Base-by-base conservation (phyloP, 2,329 filamentous ascomycete genomes). In the Arachnomyces sp. region DNA sequence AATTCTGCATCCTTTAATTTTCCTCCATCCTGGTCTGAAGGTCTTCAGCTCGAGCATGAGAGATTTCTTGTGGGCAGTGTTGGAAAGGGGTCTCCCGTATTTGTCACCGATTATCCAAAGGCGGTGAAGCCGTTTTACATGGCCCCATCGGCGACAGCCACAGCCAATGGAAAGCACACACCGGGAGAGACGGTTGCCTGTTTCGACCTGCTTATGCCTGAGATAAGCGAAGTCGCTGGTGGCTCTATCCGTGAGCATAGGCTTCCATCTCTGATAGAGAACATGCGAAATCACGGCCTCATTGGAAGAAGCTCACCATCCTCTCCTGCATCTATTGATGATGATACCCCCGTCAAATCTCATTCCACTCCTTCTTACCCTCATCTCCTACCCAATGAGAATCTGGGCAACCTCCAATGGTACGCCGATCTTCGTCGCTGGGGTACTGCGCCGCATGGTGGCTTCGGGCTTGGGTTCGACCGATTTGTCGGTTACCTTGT, bases 81-180 rank as follows among this genome's bases (percentile, higher is more conserved):
- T 33, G 80, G 80, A 49, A 67, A 75, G 35, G 72, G 73, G 13
- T 65, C 67, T 2, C 92, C 92, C 6, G 73, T 96, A 33, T 96
- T 96, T 59, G 80, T 98, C 48, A 96, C 89, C 11, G 75, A 95
- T 60, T 98, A 95, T 58, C 92, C 92, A n/a, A 78, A 78, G 49
- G 70, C 73, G 35, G 80, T 92, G 60, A 98, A 98, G 66, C 86
- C 90, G 8, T 98, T 96, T 65, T 98, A 89, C 63, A 89, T 88
- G 84, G 63, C 77, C 2, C 77, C 78, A 12, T 77, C 75, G 2
- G 42, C 52, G 14, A 32, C 36, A 13, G 30, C 53, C 14, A 34
- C 38, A 11, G 29, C 41, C 5, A 39, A 44, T 36, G 34, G 28
- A 8, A 28, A 32, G 9, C 28, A 13, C 13, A 37, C 39, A 36